A percentile compares a stretch with the other conserved stretches of the same genome.
Evolutionary conservation across 345 rosid genomes (phyloP).

Genomic region (Camelina neglecta): DNA sequence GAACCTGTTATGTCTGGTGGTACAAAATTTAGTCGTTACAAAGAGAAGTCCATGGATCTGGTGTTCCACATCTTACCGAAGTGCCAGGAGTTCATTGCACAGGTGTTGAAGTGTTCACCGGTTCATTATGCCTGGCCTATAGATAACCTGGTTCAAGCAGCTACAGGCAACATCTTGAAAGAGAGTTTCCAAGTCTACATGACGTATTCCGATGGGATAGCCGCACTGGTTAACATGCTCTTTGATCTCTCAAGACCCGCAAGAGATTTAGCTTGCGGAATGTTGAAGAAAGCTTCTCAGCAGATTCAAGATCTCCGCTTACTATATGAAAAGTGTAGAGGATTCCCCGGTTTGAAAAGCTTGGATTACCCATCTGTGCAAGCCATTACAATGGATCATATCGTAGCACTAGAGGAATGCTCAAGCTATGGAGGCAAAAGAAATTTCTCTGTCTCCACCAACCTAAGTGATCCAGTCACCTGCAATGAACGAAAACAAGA

Average conservation of each 20-base stretch:
- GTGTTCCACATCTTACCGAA: slow-evolving; percentile 68
- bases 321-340: slow-evolving; percentile 64
- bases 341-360: slow-evolving; percentile 51
- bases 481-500: slow-evolving; percentile 32
- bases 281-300: slow-evolving; percentile 65
- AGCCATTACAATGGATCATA: slow-evolving; percentile 61
- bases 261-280: slow-evolving; percentile 63
- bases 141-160: slow-evolving; percentile 60
- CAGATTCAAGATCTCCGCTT: slow-evolving; percentile 58
- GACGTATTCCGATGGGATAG: slow-evolving; percentile 57
- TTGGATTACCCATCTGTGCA: slow-evolving; percentile 75
- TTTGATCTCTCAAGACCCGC: slow-evolving; percentile 71
- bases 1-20: slow-evolving; percentile 64
- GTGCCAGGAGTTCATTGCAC: slow-evolving; percentile 66
- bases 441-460: slow-evolving; percentile 35
- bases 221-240: slow-evolving; percentile 57
- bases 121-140: slow-evolving; percentile 23
- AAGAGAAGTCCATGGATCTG: slow-evolving; percentile 58
- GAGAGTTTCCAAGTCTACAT: slow-evolving; percentile 85
- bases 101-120: slow-evolving; percentile 65
- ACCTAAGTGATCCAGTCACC: slow-evolving; percentile 20
- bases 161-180: slow-evolving; percentile 68
- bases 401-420: slow-evolving; percentile 63
- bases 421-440: slow-evolving; percentile 40
- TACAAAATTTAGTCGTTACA: slow-evolving; percentile 50